phyloP scores from a whole-genome alignment of 2,329 filamentous ascomycete genomes.

The Magnaporthiopsis incrustans region DNA sequence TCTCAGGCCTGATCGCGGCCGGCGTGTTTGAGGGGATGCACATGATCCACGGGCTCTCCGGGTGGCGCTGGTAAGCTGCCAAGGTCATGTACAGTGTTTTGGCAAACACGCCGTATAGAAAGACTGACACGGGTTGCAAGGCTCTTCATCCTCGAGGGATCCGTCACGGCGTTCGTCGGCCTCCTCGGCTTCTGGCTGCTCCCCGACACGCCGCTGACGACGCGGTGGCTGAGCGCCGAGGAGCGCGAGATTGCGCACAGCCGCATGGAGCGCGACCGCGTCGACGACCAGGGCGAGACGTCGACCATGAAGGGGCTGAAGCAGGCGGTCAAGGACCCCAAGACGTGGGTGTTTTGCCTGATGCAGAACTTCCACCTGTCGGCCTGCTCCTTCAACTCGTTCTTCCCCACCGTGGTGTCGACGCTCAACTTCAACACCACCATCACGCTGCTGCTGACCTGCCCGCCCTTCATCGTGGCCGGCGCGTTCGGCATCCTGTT shows the following conservation, averaged over 20 bases:
- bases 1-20: conserved; percentile 41
- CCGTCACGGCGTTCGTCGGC: conserved; percentile 23
- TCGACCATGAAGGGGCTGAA: conserved; percentile 14
- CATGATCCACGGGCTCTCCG: conserved; percentile 35
- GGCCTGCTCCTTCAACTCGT: conserved; percentile 13
- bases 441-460: conserved; percentile 35
- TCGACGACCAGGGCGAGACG: conserved; percentile 17
- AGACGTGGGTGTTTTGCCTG: conserved; percentile 18
- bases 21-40: conserved; percentile 37
- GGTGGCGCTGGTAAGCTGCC: conserved; percentile 37
- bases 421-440: conserved; percentile 27
- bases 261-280: conserved; percentile 20
- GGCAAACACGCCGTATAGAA: too few relatives aligned
- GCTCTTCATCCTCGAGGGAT: conserved; percentile 28
- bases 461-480: conserved; percentile 35
- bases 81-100: too few relatives aligned
- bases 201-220: conserved; percentile 17
- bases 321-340: conserved; percentile 16
- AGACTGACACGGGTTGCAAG: background rate
- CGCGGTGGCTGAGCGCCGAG: conserved; percentile 14
- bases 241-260: conserved; percentile 20
- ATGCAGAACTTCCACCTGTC: conserved; percentile 14
- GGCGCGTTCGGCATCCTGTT: conserved; percentile 16
- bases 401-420: conserved; percentile 23
- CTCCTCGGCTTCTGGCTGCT: conserved; percentile 14